Evolutionary conservation across 352 stramenopile species (phyloP).

Genomic region (Pythium volutum): DNA sequence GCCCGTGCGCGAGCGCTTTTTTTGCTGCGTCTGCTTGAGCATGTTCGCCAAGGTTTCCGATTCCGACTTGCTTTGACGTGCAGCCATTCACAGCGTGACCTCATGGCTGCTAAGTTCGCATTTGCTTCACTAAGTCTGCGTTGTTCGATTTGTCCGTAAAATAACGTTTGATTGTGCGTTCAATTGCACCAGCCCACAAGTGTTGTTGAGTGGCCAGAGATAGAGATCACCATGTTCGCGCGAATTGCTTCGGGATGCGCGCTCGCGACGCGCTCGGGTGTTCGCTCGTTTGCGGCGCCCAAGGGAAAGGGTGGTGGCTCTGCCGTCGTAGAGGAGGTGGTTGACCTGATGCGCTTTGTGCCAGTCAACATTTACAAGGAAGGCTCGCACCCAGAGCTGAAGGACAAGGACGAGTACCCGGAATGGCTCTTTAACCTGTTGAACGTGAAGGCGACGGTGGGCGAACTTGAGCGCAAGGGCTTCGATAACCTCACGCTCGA

Average conservation of each 20-base stretch:
- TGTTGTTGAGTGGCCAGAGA: slow-evolving; percentile 25
- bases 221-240: slow-evolving; percentile 36
- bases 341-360: slow-evolving; percentile 74
- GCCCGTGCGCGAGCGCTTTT: slow-evolving; percentile 52
- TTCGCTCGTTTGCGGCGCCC: slow-evolving; percentile 55
- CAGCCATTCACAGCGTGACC: slow-evolving; percentile 21
- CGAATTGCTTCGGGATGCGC: slow-evolving; percentile 32
- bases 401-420: slow-evolving; percentile 78
- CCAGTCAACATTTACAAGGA: slow-evolving; percentile 88
- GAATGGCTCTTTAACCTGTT: slow-evolving; percentile 82
- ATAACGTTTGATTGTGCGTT: slow-evolving; percentile 21
- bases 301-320: slow-evolving; percentile 60
- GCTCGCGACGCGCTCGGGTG: slow-evolving; percentile 32
- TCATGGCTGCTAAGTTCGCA: slow-evolving; percentile 15
- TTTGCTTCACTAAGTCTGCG: slow-evolving; percentile 11
- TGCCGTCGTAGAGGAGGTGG: slow-evolving; percentile 60
- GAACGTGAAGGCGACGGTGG: slow-evolving; percentile 66
- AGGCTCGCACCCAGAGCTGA: slow-evolving; percentile 74
- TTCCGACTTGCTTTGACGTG: slow-evolving; percentile 9
- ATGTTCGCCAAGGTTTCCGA: slow-evolving; percentile 30
- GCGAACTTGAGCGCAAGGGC: slow-evolving; percentile 71
- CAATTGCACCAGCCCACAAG: neutral
- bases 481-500: slow-evolving; percentile 79
- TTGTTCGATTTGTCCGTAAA: neutral
- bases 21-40: slow-evolving; percentile 47